phyloP scores from a whole-genome alignment of 2,329 filamentous ascomycete species.

The Ilyonectria destructans region DNA sequence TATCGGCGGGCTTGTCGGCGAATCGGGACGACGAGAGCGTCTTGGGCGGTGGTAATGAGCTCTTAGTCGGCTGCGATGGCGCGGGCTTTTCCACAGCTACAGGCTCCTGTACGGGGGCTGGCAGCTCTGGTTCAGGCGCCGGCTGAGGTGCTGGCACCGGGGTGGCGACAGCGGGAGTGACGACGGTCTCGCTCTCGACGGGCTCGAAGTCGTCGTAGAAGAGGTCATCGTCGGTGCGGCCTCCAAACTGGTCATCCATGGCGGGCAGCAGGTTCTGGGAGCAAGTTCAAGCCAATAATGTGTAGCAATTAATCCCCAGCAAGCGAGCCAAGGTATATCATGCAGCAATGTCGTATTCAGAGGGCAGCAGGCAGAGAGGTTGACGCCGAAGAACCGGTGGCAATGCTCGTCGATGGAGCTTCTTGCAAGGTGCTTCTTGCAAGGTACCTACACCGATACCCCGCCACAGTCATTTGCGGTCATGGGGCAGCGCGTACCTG shows the following conservation, averaged over 20 bases:
- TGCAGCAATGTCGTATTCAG: constrained; percentile 1
- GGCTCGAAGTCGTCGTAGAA: constrained; percentile 77
- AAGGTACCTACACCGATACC: constrained; percentile 36
- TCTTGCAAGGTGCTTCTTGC: constrained; percentile 19
- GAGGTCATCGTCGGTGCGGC: constrained; percentile 74
- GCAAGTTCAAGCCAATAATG: background rate
- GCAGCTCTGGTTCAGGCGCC: constrained; percentile 31
- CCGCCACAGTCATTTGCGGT: constrained; percentile 38
- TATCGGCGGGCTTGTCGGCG: constrained; percentile 51
- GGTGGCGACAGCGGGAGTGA: constrained; percentile 41
- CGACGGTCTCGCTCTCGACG: constrained; percentile 58
- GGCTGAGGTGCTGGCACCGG: constrained; percentile 30
- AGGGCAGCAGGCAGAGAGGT: constrained; percentile 12
- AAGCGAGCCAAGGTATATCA: background rate
- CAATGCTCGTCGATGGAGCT: constrained; percentile 9
- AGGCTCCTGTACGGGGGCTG: constrained; percentile 34
- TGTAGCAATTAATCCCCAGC: background rate
- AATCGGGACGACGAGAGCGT: constrained; percentile 54
- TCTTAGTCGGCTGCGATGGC: constrained; percentile 7
- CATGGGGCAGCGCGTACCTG: constrained; percentile 19
- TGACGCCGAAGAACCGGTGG: constrained; percentile 2
- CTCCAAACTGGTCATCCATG: constrained; percentile 76
- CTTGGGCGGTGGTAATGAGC: constrained; percentile 38
- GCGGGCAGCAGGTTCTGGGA: constrained; percentile 15
- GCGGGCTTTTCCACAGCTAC: constrained; percentile 30